These are phyloP conservation scores for Inonotus hispidus DNA, from an alignment of 1,284 basidiomycete genomes.

Conservation along the genomic window DNA sequence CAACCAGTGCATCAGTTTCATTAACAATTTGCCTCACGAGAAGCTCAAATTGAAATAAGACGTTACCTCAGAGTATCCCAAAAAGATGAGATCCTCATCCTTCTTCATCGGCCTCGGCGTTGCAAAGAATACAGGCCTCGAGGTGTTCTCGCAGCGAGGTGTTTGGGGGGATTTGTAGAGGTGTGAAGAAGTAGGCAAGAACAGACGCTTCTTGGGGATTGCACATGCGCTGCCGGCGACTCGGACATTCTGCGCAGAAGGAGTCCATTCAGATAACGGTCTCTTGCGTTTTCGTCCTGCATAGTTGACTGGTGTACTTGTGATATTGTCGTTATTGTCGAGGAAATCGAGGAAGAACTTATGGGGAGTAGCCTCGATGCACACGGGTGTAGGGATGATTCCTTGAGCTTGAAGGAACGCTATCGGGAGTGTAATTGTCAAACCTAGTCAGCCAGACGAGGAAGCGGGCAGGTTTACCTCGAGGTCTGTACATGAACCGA, in stretches of 20 bases:
- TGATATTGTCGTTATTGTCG: too few relatives aligned
- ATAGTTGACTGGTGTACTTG: neutral
- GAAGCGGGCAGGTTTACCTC: neutral
- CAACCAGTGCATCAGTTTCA: neutral
- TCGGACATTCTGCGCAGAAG: slow-evolving; percentile 1
- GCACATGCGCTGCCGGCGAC: neutral
- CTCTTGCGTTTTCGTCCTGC: neutral
- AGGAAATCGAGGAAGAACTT: neutral
- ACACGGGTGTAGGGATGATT: neutral
- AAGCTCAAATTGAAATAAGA: neutral
- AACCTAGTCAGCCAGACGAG: neutral
- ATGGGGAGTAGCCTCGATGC: neutral
- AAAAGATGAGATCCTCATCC: neutral
- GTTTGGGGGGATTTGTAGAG: neutral
- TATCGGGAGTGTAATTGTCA: neutral
- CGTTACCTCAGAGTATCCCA: neutral
- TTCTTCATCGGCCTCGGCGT: neutral
- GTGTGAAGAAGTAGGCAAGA: neutral
- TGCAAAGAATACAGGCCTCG: neutral
- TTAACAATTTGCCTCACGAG: too few relatives aligned
- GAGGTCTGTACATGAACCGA: neutral
- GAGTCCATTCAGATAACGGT: neutral
- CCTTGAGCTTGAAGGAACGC: slow-evolving; percentile 5
- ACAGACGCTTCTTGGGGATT: neutral
- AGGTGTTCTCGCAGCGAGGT: neutral